Conservation (phyloP, 257 asterid species). For the Rauvolfia tetraphylla region DNA sequence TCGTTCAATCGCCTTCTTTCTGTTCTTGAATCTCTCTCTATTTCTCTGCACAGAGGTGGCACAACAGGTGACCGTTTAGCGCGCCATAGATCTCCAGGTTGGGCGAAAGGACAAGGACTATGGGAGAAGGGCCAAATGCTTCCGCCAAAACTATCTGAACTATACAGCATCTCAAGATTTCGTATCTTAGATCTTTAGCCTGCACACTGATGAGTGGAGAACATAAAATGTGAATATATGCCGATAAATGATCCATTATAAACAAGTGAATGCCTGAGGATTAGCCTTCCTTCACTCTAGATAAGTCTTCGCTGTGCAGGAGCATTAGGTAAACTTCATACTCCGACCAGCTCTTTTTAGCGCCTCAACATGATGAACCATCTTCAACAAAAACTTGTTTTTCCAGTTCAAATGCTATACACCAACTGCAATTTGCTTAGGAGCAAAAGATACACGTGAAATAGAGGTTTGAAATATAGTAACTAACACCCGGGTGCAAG, state of each 20-base stretch:
- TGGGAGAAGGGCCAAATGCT: not conserved
- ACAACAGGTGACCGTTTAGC: not conserved
- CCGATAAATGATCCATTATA: not conserved
- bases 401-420: constrained; percentile 14
- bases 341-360: not conserved
- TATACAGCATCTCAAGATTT: constrained; percentile 2
- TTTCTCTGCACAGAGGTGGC: not conserved
- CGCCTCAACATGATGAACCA: not conserved
- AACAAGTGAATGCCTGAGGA: not conserved
- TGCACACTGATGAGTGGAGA: not conserved
- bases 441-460: constrained; percentile 38
- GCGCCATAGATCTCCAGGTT: not conserved
- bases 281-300: not conserved
- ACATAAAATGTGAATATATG: not conserved
- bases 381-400: not conserved
- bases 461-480: constrained; percentile 40
- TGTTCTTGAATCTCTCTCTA: not conserved
- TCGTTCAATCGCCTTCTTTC: not conserved
- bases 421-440: constrained; percentile 38
- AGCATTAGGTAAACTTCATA: not conserved
- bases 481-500: constrained; percentile 49
- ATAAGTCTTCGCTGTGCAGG: too few relatives aligned
- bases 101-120: not conserved
- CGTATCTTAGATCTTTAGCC: not conserved
- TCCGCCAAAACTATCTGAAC: not conserved